A percentile compares a stretch with the other conserved stretches of the same genome.
Conservation (phyloP, 768 basidiomycete species). For the Phaeotremella fagi region DNA sequence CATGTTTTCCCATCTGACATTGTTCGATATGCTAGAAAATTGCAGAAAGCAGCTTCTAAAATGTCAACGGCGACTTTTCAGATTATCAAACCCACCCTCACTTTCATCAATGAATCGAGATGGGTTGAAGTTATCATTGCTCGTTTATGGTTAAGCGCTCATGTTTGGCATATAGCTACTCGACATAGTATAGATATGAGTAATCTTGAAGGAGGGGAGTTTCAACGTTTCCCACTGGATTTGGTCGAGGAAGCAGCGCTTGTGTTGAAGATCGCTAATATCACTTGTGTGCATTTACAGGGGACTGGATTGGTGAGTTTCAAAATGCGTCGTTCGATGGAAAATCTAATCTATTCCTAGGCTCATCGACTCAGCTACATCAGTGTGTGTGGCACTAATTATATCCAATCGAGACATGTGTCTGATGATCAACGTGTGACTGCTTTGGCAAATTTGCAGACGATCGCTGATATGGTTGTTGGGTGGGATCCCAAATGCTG, state of each 20-base stretch:
- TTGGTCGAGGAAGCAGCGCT: conserved; percentile 1
- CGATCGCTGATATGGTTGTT: neutral
- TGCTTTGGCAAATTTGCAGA: neutral
- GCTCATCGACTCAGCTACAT: neutral
- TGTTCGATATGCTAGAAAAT: neutral
- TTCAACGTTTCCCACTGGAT: neutral
- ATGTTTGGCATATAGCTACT: conserved; percentile 2
- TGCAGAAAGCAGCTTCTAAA: neutral
- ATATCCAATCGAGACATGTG: neutral
- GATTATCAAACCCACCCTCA: neutral
- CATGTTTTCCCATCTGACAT: neutral
- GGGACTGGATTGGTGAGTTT: conserved; percentile 1
- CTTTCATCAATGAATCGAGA: neutral
- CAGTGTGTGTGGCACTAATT: neutral
- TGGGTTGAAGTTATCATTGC: conserved; percentile 1
- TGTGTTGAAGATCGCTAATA: neutral
- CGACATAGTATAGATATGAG: conserved; percentile 4
- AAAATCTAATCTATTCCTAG: neutral
- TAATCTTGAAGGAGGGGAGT: neutral
- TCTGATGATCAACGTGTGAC: neutral
- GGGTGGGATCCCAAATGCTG: conserved; percentile 3
- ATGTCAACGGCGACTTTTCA: neutral
- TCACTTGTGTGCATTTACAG: neutral
- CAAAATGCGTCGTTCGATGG: neutral
- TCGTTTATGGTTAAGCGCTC: neutral